Percentiles rank a stretch among this genome's conserved stretches.
These are phyloP conservation scores for Aureobasidium musti DNA, from an alignment of 2,329 filamentous ascomycete species.

Conservation along the genomic window DNA sequence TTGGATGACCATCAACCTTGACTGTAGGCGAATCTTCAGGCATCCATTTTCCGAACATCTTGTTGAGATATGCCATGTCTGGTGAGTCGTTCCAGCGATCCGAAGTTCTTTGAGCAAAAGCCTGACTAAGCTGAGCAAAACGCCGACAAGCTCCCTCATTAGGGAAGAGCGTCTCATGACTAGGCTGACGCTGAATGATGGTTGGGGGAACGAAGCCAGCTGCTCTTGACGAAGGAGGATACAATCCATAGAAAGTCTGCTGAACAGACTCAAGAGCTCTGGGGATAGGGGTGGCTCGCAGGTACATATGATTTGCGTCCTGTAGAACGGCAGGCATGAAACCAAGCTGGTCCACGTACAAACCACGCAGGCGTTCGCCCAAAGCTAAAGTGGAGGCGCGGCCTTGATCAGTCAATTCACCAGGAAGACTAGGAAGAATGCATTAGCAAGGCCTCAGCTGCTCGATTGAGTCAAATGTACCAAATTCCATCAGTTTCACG, in stretches of 20 bases:
- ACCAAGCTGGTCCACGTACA: slow-evolving; percentile 54
- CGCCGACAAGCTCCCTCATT: slow-evolving; percentile 54
- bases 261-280: slow-evolving; percentile 55
- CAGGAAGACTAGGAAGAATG: slow-evolving; percentile 43
- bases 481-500: slow-evolving; percentile 80
- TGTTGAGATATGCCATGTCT: slow-evolving; percentile 82
- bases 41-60: slow-evolving; percentile 81
- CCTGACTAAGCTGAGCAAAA: slow-evolving; percentile 51
- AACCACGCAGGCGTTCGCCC: slow-evolving; percentile 50
- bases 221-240: slow-evolving; percentile 48
- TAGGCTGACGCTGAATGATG: slow-evolving; percentile 49
- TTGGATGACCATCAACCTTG: slow-evolving; percentile 79
- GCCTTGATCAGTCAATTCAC: slow-evolving; percentile 54
- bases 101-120: slow-evolving; percentile 52
- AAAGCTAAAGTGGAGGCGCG: slow-evolving; percentile 53
- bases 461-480: slow-evolving; percentile 50
- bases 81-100: slow-evolving; percentile 58
- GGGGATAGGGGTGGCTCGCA: slow-evolving; percentile 53
- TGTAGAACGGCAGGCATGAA: slow-evolving; percentile 52
- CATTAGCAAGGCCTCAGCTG: not conserved
- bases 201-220: slow-evolving; percentile 48
- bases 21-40: slow-evolving; percentile 65
- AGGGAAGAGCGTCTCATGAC: slow-evolving; percentile 54
- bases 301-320: slow-evolving; percentile 47
- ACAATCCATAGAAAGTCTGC: slow-evolving; percentile 53